Conservation (phyloP, 2,329 filamentous ascomycete species). For the Monosporascus sp. region DNA sequence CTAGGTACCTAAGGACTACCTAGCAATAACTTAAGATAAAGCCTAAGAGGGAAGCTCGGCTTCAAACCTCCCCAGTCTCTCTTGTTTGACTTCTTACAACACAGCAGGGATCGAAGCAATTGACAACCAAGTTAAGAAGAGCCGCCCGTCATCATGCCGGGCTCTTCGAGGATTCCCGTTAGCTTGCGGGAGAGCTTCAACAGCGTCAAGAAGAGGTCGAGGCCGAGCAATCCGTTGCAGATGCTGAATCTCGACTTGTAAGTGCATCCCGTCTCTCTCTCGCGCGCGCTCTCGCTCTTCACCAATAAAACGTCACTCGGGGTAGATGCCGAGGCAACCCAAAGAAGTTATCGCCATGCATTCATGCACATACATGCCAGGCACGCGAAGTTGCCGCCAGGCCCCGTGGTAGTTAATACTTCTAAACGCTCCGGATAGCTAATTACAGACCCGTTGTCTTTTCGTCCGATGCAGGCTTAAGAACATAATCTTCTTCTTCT, state of each 20-base stretch:
- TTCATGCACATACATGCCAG: neutral
- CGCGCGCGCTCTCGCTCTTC: constrained; percentile 5
- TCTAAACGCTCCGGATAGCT: neutral
- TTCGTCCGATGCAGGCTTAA: constrained; percentile 53
- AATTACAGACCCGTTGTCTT: neutral
- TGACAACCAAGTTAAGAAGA: no score
- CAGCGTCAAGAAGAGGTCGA: constrained; percentile 53
- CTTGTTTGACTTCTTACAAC: no score
- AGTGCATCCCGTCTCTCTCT: constrained; percentile 28
- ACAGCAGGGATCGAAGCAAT: no score
- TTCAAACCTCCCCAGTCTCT: no score
- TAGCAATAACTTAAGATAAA: no score
- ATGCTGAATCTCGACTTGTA: constrained; percentile 66
- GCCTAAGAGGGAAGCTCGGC: no score
- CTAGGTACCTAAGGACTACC: no score
- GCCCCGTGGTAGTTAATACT: neutral
- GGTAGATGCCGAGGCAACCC: neutral
- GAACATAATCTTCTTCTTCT: constrained; percentile 84
- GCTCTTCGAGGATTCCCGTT: constrained; percentile 64
- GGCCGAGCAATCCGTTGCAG: constrained; percentile 50
- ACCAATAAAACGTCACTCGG: neutral
- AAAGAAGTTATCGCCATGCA: neutral
- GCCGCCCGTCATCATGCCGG: constrained; percentile 45
- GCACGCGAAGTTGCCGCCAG: no score
- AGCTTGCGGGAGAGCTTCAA: constrained; percentile 65